phyloP scores from a whole-genome alignment of 805 yeast genomes.

The Candida anglica region DNA sequence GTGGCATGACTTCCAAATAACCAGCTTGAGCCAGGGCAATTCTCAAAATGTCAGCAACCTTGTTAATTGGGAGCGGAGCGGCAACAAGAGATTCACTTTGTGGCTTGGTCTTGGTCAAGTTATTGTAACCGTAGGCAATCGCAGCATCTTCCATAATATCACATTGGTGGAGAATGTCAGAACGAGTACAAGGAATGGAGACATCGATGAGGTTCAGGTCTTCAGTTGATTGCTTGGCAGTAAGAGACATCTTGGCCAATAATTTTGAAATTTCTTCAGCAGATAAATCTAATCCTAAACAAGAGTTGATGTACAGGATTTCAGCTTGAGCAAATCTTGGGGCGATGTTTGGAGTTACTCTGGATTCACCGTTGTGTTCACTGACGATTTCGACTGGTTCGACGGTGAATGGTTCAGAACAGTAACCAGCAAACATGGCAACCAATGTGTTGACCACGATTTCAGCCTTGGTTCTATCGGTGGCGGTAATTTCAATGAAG shows the following conservation, averaged over 20 bases:
- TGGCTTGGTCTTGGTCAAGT: conserved; percentile 74
- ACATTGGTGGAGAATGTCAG: conserved; percentile 94
- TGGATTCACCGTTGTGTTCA: conserved; percentile 70
- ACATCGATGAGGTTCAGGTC: conserved; percentile 57
- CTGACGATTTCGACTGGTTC: conserved; percentile 89
- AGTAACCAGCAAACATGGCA: conserved; percentile 93
- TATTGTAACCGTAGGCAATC: conserved; percentile 91
- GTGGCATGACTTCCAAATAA: conserved; percentile 93
- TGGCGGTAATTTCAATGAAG: conserved; percentile 91
- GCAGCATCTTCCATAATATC: conserved; percentile 99
- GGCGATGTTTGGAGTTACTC: conserved; percentile 69
- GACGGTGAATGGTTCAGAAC: conserved; percentile 73
- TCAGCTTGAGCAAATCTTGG: conserved; percentile 73
- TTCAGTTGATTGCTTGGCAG: conserved; percentile 48
- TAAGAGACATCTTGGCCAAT: conserved; percentile 77
- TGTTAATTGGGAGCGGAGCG: conserved; percentile 85
- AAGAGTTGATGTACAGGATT: conserved; percentile 81
- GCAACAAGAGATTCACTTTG: conserved; percentile 78
- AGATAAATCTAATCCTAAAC: conserved; percentile 77
- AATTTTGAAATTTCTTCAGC: conserved; percentile 65
- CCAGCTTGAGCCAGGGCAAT: conserved; percentile 90
- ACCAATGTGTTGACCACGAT: conserved; percentile 88
- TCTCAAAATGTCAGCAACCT: conserved; percentile 86
- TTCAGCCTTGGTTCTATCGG: conserved; percentile 91
- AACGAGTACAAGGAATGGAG: conserved; percentile 85